A percentile compares a stretch with the other conserved stretches of the same genome.
phyloP scores from a whole-genome alignment of 495 filamentous ascomycete genomes.

The Neurospora sp. region DNA sequence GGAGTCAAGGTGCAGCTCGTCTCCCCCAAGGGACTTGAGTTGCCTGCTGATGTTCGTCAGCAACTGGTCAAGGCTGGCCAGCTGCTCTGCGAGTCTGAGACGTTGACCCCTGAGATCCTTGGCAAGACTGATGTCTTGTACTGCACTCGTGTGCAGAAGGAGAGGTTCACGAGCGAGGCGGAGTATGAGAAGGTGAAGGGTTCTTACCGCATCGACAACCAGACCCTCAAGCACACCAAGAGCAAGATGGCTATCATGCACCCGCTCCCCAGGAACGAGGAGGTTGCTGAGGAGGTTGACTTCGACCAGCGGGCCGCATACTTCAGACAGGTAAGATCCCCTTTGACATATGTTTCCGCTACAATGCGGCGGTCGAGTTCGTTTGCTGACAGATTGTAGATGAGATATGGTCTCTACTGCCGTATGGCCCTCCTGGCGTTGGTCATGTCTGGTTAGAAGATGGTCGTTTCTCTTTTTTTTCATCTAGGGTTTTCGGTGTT shows the following conservation, averaged over 20 bases:
- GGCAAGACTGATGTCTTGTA: slow-evolving; percentile 82
- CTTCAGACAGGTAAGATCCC: slow-evolving; percentile 84
- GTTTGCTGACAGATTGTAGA: slow-evolving; percentile 51
- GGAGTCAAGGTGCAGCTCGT: slow-evolving; percentile 80
- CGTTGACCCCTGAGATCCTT: slow-evolving; percentile 76
- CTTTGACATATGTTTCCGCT: background rate
- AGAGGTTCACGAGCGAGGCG: slow-evolving; percentile 69
- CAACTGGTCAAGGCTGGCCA: slow-evolving; percentile 62
- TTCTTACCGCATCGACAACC: slow-evolving; percentile 77
- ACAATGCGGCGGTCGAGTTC: background rate
- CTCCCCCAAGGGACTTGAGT: slow-evolving; percentile 63
- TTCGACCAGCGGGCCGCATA: slow-evolving; percentile 95
- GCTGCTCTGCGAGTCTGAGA: slow-evolving; percentile 59
- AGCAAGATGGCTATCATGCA: slow-evolving; percentile 87
- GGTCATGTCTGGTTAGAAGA: slow-evolving; percentile 55
- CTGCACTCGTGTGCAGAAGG: slow-evolving; percentile 92
- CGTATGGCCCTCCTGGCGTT: slow-evolving; percentile 93
- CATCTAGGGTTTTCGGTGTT: background rate
- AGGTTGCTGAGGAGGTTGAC: slow-evolving; percentile 92
- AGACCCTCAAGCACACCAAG: slow-evolving; percentile 86
- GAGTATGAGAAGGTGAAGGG: slow-evolving; percentile 84
- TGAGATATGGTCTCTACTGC: slow-evolving; percentile 95
- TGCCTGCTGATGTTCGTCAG: slow-evolving; percentile 64
- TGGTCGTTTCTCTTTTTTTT: background rate
- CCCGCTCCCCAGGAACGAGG: slow-evolving; percentile 83